These are phyloP conservation scores for Dendrobium huoshanense DNA, from an alignment of 106 monocot species.

Conservation along the genomic window DNA sequence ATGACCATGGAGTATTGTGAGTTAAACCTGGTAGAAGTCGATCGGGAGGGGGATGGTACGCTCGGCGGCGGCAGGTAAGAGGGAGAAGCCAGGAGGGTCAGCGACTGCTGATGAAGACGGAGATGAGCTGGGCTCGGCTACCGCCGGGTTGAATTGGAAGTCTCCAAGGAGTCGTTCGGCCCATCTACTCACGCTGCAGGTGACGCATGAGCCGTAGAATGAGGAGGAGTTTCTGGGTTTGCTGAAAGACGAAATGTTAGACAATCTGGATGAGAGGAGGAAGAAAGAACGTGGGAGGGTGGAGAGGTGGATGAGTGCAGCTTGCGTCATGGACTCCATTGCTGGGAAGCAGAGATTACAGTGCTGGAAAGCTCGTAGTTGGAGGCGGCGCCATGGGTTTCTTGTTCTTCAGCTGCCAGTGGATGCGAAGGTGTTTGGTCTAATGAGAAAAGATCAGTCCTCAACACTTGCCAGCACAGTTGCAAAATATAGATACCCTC, in stretches of 20 bases:
- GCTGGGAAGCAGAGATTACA: neutral
- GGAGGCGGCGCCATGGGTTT: no score
- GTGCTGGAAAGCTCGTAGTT: neutral
- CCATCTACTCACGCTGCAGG: slow-evolving; percentile 58
- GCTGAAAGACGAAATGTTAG: neutral
- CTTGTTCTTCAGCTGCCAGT: no score
- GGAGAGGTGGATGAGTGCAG: slow-evolving; percentile 1
- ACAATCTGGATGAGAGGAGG: neutral
- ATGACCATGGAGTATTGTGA: neutral
- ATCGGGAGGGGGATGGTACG: slow-evolving; percentile 64
- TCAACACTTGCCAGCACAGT: no score
- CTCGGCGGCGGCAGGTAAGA: slow-evolving; percentile 22
- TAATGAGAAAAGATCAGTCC: no score
- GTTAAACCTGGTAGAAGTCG: slow-evolving; percentile 66
- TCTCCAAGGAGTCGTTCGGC: slow-evolving; percentile 83
- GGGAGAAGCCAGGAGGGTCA: slow-evolving; percentile 11
- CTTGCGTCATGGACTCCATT: slow-evolving; percentile 2
- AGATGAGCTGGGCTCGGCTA: slow-evolving; percentile 14
- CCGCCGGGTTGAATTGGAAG: slow-evolving; percentile 50
- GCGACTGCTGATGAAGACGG: slow-evolving; percentile 9
- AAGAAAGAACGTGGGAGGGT: neutral
- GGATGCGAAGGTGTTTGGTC: no score
- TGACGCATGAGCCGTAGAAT: slow-evolving; percentile 10
- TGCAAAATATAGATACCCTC: no score
- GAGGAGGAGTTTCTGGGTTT: slow-evolving; percentile 5